phyloP scores from a whole-genome alignment of 495 filamentous ascomycete species.

The Jackrogersella multiformis region DNA sequence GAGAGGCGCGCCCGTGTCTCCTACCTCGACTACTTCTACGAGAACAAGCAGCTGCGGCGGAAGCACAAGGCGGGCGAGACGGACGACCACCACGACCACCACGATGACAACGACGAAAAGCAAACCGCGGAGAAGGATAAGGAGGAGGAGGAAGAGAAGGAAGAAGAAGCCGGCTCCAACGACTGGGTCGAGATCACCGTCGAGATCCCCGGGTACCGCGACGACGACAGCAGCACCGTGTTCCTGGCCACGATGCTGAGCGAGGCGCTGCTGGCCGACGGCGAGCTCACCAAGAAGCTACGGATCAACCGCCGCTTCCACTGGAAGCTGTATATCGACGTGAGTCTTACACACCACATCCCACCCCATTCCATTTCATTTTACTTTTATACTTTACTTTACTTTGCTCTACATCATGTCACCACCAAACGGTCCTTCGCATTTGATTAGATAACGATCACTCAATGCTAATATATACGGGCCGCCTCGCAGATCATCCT shows the following conservation, averaged over 20 bases:
- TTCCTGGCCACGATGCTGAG: conserved; percentile 86
- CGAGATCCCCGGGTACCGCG: conserved; percentile 85
- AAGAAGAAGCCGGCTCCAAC: conserved; percentile 52
- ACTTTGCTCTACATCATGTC: no score
- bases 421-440: no score
- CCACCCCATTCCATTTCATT: not conserved
- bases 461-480: conserved; percentile 17
- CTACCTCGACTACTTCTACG: conserved; percentile 17
- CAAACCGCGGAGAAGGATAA: conserved; percentile 6
- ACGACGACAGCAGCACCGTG: conserved; percentile 89
- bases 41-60: conserved; percentile 43
- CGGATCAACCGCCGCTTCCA: conserved; percentile 90
- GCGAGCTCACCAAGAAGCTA: conserved; percentile 72
- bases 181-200: conserved; percentile 85
- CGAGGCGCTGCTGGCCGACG: conserved; percentile 85
- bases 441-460: no score
- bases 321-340: conserved; percentile 96
- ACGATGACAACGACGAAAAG: no score
- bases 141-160: conserved; percentile 29
- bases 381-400: no score
- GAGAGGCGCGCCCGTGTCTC: conserved; percentile 64
- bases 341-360: conserved; percentile 55
- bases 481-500: conserved; percentile 75
- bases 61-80: conserved; percentile 38
- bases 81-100: no score